phyloP scores from a whole-genome alignment of 305 asterid genomes.

The Fraxinus sp. region DNA sequence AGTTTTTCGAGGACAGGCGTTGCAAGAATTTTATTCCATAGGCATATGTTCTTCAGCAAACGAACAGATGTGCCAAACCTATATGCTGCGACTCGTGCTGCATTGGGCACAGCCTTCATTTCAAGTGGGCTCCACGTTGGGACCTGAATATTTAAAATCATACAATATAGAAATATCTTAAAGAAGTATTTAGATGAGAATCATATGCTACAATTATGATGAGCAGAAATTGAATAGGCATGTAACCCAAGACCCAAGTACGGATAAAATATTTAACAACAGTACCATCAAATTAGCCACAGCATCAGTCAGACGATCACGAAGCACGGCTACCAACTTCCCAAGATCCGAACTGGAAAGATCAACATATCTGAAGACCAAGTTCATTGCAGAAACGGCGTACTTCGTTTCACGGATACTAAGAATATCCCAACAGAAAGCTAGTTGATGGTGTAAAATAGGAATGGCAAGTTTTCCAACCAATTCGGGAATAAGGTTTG shows the following conservation, averaged over 20 bases:
- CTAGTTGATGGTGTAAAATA: constrained; percentile 69
- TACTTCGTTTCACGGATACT: constrained; percentile 73
- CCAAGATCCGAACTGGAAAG: constrained; percentile 62
- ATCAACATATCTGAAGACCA: constrained; percentile 67
- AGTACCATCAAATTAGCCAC: constrained; percentile 71
- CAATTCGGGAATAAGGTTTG: constrained; percentile 70
- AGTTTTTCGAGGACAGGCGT: constrained; percentile 73
- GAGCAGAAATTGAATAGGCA: not conserved
- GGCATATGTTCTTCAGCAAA: constrained; percentile 77
- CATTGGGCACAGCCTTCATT: constrained; percentile 74
- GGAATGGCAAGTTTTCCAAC: constrained; percentile 91
- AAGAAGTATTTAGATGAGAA: not conserved
- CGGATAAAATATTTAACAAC: constrained; percentile 15
- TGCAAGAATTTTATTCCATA: constrained; percentile 74
- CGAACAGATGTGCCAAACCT: constrained; percentile 81
- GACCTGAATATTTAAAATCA: constrained; percentile 39
- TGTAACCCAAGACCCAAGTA: not conserved
- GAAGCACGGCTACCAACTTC: constrained; percentile 63
- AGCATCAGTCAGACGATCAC: constrained; percentile 74
- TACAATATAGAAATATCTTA: not conserved
- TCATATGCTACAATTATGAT: not conserved
- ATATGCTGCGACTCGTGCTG: constrained; percentile 85
- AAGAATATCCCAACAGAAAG: constrained; percentile 77
- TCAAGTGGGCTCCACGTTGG: constrained; percentile 82
- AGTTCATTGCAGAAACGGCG: constrained; percentile 73